phyloP scores from a whole-genome alignment of 495 filamentous ascomycete genomes.

The Copromyces sp. region DNA sequence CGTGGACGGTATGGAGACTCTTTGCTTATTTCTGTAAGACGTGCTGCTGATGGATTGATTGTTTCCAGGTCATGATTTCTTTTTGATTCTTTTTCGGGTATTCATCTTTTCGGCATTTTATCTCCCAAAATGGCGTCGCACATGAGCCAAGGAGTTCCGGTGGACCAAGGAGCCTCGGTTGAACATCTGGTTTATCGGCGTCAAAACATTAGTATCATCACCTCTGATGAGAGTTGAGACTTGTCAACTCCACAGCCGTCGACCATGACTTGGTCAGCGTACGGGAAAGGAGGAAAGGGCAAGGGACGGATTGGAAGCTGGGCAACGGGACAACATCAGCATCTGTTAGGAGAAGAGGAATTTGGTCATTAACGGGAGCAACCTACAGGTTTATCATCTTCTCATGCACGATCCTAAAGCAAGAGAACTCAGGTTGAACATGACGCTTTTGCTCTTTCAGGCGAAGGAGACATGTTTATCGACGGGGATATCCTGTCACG shows the following conservation, averaged over 20 bases:
- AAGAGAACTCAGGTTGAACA: background rate
- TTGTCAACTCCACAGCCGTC: background rate
- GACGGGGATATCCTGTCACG: background rate
- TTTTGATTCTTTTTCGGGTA: background rate
- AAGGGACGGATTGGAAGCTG: background rate
- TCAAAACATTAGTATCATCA: background rate
- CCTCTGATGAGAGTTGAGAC: background rate
- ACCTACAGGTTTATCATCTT: background rate
- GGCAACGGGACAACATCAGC: background rate
- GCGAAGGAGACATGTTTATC: background rate
- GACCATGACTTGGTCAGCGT: background rate
- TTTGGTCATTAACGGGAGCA: background rate
- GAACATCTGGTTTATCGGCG: background rate
- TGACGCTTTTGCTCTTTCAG: background rate
- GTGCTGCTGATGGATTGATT: constrained; percentile 1
- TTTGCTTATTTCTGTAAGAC: constrained; percentile 11
- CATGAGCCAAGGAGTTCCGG: background rate
- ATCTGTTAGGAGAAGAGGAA: background rate
- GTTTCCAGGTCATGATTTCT: constrained; percentile 6
- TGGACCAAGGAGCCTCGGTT: background rate
- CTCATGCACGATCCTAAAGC: background rate
- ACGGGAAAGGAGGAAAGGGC: background rate
- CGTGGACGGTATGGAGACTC: constrained; percentile 1
- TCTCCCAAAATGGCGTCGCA: background rate
- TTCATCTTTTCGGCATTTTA: background rate